Evolutionary conservation across 2,329 filamentous ascomycete species (phyloP).

Genomic region (Colletotrichum trifolii): DNA sequence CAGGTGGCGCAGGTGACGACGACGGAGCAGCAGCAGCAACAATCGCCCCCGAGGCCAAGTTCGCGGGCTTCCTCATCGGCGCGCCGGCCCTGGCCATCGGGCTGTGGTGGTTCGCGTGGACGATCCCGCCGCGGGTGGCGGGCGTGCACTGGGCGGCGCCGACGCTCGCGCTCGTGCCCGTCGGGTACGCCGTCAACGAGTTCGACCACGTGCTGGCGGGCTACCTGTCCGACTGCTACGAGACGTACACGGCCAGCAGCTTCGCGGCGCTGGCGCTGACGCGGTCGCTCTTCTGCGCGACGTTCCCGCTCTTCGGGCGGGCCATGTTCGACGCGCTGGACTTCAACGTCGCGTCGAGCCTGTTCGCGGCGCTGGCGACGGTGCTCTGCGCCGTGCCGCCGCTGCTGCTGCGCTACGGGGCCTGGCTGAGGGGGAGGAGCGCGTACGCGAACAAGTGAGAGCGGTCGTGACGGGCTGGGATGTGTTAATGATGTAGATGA

Average conservation of each 20-base stretch:
- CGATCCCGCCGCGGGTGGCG: constrained; percentile 53
- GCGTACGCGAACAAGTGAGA: no score
- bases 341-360: not conserved
- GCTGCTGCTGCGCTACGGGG: constrained; percentile 9
- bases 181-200: constrained; percentile 61
- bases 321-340: constrained; percentile 8
- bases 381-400: constrained; percentile 16
- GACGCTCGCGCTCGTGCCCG: constrained; percentile 51
- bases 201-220: constrained; percentile 41
- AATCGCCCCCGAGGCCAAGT: constrained; percentile 34
- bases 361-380: constrained; percentile 17
- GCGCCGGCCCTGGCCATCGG: constrained; percentile 54
- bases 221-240: constrained; percentile 23
- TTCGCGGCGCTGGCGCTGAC: constrained; percentile 15
- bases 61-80: constrained; percentile 52
- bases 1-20: constrained; percentile 3
- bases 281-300: constrained; percentile 8
- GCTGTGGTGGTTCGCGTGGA: constrained; percentile 59
- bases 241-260: constrained; percentile 11
- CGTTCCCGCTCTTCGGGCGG: constrained; percentile 12
- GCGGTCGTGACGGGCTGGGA: no score
- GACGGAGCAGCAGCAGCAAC: not conserved
- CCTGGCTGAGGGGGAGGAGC: constrained; percentile 1
- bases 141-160: constrained; percentile 51
- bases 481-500: no score